Evolutionary conservation across 2,329 filamentous ascomycete genomes (phyloP).

Genomic region (Aschersonia sp.): DNA sequence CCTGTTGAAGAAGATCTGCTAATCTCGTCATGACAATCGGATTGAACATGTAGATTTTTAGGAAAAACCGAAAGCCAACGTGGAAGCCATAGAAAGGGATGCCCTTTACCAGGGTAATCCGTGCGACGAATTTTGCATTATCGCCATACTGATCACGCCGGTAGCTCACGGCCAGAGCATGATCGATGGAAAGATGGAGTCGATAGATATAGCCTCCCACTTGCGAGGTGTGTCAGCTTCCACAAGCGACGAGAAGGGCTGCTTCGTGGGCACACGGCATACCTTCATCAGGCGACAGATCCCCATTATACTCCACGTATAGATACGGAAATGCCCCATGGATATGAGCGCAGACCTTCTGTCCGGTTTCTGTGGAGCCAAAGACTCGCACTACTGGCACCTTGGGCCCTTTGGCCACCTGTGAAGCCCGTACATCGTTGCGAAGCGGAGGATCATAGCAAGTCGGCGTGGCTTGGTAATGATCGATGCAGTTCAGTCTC

Average conservation of each 20-base stretch:
- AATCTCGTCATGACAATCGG: constrained; percentile 76
- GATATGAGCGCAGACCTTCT: constrained; percentile 91
- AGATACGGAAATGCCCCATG: constrained; percentile 93
- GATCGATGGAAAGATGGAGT: constrained; percentile 78
- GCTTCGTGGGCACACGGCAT: constrained; percentile 12
- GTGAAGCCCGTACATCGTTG: constrained; percentile 43
- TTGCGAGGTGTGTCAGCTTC: constrained; percentile 15
- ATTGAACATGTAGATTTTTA: constrained; percentile 91
- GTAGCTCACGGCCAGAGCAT: constrained; percentile 76
- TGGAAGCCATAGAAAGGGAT: constrained; percentile 93
- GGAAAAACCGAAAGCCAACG: constrained; percentile 78
- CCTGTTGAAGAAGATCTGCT: constrained; percentile 75
- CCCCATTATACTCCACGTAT: constrained; percentile 74
- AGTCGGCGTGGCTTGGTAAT: constrained; percentile 73
- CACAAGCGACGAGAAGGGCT: neutral
- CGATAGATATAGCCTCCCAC: constrained; percentile 64
- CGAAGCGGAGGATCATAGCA: constrained; percentile 68
- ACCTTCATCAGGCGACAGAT: constrained; percentile 54
- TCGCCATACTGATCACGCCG: constrained; percentile 58
- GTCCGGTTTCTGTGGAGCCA: constrained; percentile 82
- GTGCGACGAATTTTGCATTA: constrained; percentile 61
- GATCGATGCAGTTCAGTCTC: constrained; percentile 88
- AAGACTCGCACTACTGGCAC: constrained; percentile 84
- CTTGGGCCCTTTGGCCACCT: constrained; percentile 49
- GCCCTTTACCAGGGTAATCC: constrained; percentile 84